Conservation (phyloP, 495 filamentous ascomycete species). For the Penicillium flavigenum region DNA sequence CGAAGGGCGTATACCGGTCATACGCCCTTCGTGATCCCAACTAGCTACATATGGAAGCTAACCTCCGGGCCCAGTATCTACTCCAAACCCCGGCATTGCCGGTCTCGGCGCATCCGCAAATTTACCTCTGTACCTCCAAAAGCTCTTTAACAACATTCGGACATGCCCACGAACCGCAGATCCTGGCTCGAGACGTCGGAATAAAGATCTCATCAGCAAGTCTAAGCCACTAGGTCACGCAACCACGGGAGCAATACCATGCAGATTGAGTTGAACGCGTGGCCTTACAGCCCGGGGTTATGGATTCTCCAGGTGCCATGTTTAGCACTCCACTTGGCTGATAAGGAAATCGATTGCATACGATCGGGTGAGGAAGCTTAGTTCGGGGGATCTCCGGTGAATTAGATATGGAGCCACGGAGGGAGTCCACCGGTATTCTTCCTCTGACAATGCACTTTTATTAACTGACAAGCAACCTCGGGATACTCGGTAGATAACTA, state of each 20-base stretch:
- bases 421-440: neutral
- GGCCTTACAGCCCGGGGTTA: neutral
- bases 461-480: neutral
- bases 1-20: no score
- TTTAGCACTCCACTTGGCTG: neutral
- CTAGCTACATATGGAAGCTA: neutral
- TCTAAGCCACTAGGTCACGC: neutral
- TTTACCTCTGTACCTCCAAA: neutral
- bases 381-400: neutral
- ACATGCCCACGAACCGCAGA: neutral
- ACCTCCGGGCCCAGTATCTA: neutral
- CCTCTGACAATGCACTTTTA: neutral
- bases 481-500: neutral
- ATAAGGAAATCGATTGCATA: neutral
- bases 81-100: neutral
- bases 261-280: neutral
- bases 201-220: conserved; percentile 5
- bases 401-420: neutral
- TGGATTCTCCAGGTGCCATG: neutral
- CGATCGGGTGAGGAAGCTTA: neutral
- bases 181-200: neutral
- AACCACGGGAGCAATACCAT: neutral
- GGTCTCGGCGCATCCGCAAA: neutral
- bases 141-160: neutral
- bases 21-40: neutral